Evolutionary conservation across 2,329 filamentous ascomycete species (phyloP).

Genomic region (Talaromyces amestolkiae): DNA sequence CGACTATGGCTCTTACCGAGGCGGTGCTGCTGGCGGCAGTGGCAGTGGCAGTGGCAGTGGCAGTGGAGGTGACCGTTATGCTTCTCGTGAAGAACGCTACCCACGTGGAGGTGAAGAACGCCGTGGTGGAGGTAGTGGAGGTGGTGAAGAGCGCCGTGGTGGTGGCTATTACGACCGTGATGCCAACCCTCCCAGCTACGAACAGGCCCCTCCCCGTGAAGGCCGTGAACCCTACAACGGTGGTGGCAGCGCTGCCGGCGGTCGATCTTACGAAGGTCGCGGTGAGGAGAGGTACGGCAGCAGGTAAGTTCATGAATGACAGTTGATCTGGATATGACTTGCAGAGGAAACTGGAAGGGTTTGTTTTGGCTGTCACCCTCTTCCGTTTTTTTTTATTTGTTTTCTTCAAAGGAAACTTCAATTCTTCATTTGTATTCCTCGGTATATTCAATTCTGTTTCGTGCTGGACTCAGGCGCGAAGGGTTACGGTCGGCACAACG

Average conservation of each 20-base stretch:
- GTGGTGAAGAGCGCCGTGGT: constrained; percentile 43
- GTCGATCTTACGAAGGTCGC: constrained; percentile 39
- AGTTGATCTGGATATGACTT: constrained; percentile 16
- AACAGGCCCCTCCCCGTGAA: constrained; percentile 31
- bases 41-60: constrained; percentile 21
- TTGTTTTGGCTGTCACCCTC: constrained; percentile 21
- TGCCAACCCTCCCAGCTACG: constrained; percentile 49
- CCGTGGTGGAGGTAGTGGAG: constrained; percentile 44
- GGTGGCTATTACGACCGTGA: constrained; percentile 56
- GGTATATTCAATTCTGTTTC: constrained; percentile 34
- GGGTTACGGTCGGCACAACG: constrained; percentile 36
- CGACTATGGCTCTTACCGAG: constrained; percentile 47
- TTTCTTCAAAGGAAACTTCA: constrained; percentile 23
- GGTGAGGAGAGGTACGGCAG: constrained; percentile 40
- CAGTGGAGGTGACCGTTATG: constrained; percentile 37
- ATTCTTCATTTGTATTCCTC: constrained; percentile 33
- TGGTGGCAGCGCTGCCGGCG: constrained; percentile 34
- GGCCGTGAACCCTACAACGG: constrained; percentile 35
- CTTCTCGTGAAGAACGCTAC: constrained; percentile 20
- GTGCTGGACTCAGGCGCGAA: constrained; percentile 35
- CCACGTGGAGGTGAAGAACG: constrained; percentile 42
- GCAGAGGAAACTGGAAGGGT: constrained; percentile 22
- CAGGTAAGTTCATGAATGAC: constrained; percentile 37
- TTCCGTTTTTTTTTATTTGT: constrained; percentile 19
- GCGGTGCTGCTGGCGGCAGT: constrained; percentile 50